These are phyloP conservation scores for Arthonia radiata DNA, from an alignment of 495 filamentous ascomycete genomes.

Conservation along the genomic window DNA sequence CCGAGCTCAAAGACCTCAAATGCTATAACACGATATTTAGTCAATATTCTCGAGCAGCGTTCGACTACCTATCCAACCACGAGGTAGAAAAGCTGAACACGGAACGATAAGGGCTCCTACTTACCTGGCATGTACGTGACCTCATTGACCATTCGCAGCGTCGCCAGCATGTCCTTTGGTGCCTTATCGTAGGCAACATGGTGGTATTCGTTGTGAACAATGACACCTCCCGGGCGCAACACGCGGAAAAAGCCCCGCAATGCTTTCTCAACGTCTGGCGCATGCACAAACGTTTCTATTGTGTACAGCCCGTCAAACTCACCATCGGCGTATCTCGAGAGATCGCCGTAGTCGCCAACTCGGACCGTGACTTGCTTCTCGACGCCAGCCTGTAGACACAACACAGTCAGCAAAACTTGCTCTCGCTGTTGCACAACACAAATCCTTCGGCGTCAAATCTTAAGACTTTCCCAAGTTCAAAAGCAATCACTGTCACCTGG, in stretches of 20 bases:
- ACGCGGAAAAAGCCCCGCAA: slow-evolving; percentile 23
- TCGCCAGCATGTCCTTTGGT: slow-evolving; percentile 5
- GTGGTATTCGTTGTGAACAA: slow-evolving; percentile 28
- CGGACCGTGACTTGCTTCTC: slow-evolving; percentile 15
- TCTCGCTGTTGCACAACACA: too few relatives aligned
- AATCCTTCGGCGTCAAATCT: too few relatives aligned
- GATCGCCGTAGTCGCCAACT: slow-evolving; percentile 28
- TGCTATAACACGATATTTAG: too few relatives aligned
- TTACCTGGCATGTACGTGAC: slow-evolving; percentile 25
- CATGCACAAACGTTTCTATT: slow-evolving; percentile 34
- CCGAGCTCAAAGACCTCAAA: slow-evolving; percentile 10
- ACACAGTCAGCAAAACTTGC: too few relatives aligned
- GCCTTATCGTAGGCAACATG: slow-evolving; percentile 10
- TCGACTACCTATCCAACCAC: too few relatives aligned
- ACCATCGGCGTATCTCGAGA: slow-evolving; percentile 13
- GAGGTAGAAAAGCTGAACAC: too few relatives aligned
- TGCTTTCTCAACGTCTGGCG: slow-evolving; percentile 22
- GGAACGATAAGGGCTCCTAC: too few relatives aligned
- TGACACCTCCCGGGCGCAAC: slow-evolving; percentile 21
- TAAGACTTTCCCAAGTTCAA: too few relatives aligned
- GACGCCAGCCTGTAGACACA: too few relatives aligned
- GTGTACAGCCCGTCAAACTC: slow-evolving; percentile 31
- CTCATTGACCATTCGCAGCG: slow-evolving; percentile 19
- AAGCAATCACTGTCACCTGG: too few relatives aligned
- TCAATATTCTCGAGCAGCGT: too few relatives aligned